Base-by-base conservation (phyloP, 805 yeast genomes). In the Phaffomyces thermotolerans region DNA sequence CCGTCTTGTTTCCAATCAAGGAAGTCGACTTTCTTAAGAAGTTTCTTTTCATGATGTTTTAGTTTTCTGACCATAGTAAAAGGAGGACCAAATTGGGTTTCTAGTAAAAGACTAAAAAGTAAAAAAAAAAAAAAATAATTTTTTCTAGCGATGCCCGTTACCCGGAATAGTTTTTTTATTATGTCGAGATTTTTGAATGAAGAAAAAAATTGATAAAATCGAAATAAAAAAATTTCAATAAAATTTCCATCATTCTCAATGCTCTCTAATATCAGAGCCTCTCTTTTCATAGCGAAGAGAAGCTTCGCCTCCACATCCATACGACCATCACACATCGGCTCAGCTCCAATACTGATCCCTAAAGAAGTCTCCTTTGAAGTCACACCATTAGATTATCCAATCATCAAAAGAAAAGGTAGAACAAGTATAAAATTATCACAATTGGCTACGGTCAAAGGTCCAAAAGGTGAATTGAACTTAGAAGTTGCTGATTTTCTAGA, bases 1-100 rank as follows among this genome's bases (percentile, higher is more conserved):
- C 84, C 81, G 62, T 93, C 99, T 57, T 88, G 95, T 64, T 93
- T 93, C 97, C 98, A 93, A 64, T 93, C 95, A 41, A 88, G 84
- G 68, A 93, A 88, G 61, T 93, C 97, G 42, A 93, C 98, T 65
- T 93, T 93, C 71, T 85, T 89, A 57, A 93, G 76, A 57, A 93
- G 78, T 67, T 89, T 90, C 73, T 86, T 84, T 76, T 93, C 99
- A 66, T 93, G 99, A 68, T 85, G 88, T 64, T 93, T 93, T 48
- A 93, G 76, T 55, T 85, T 74, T 64, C 99, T 76, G 39, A 84
- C 95, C 95, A 85, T 84, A 35, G 13, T 36, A 25, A n/a, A 14
- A 12, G 4, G 8, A 30, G n/a, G 9, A 6, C n/a, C 23, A 8
- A 7, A 18, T 14, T 34, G 23, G 25, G n/a, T n/a, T n/a, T n/a